phyloP scores from a whole-genome alignment of 345 rosid genomes.

The Bretschneidera sinensis region DNA sequence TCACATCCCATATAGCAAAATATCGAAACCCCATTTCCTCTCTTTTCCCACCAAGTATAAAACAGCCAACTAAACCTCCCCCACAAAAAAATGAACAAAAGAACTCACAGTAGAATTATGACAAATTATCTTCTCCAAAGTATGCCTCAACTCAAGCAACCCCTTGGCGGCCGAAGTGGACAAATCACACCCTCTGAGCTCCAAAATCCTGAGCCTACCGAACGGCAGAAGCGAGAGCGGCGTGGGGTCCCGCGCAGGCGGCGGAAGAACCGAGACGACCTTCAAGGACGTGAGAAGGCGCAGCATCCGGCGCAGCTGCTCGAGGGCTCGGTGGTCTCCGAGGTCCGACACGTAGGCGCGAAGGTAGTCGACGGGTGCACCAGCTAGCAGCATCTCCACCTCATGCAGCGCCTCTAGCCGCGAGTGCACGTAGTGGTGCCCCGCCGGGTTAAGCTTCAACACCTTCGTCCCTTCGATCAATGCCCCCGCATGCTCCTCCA shows the following conservation, averaged over 20 bases:
- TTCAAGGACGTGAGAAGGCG: conserved; percentile 72
- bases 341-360: conserved; percentile 96
- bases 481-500: conserved; percentile 65
- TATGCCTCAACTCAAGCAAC: conserved; percentile 75
- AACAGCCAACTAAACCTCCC: background rate
- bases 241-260: conserved; percentile 83
- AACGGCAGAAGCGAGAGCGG: conserved; percentile 84
- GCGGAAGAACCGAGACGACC: conserved; percentile 74
- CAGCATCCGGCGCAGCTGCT: conserved; percentile 89
- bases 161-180: conserved; percentile 91
- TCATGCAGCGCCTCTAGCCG: conserved; percentile 86
- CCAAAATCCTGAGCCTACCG: conserved; percentile 66
- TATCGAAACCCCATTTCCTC: too few relatives aligned
- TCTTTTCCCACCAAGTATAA: background rate
- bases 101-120: conserved; percentile 91
- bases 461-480: conserved; percentile 63
- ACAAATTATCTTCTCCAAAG: conserved; percentile 88
- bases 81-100: background rate
- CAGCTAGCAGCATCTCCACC: conserved; percentile 74
- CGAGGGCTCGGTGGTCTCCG: conserved; percentile 92
- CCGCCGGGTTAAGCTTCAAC: conserved; percentile 88
- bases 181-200: conserved; percentile 90
- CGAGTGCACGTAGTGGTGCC: conserved; percentile 91
- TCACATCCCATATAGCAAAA: background rate
- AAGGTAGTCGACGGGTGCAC: conserved; percentile 95